Conservation (phyloP, 495 filamentous ascomycete species). For the Podospora anserina region DNA sequence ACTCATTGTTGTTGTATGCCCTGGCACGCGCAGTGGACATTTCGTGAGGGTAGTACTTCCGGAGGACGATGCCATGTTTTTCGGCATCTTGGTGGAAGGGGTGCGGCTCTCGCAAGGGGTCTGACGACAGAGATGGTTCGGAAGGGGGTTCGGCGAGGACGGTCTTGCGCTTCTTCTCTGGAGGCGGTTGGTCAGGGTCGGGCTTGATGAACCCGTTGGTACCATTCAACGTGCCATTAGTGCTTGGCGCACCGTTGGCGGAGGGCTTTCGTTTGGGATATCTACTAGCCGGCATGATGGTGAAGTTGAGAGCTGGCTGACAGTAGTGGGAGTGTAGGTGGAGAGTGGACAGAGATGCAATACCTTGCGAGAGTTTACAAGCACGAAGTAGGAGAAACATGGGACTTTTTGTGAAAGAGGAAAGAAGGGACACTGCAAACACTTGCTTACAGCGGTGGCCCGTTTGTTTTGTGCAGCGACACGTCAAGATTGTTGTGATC, state of each 20-base stretch:
- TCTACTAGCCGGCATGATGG: conserved; percentile 23
- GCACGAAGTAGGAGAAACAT: not conserved
- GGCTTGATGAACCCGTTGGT: not conserved
- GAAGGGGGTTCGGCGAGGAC: conserved; percentile 1
- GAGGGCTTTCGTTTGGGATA: conserved; percentile 25
- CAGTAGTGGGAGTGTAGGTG: not conserved
- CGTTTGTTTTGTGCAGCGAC: conserved; percentile 1
- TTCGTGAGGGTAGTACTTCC: conserved; percentile 79
- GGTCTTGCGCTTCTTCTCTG: conserved; percentile 20
- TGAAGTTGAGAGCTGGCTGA: not conserved
- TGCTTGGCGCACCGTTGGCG: not conserved
- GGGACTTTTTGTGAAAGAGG: conserved; percentile 7
- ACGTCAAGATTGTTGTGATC: conserved; percentile 14
- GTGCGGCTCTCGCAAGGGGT: conserved; percentile 42
- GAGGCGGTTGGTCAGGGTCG: not conserved
- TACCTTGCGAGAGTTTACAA: not conserved
- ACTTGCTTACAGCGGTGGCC: not conserved
- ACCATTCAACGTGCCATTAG: not conserved
- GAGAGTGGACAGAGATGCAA: not conserved
- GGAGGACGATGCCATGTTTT: conserved; percentile 67
- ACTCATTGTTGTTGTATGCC: conserved; percentile 63
- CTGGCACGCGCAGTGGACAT: conserved; percentile 74
- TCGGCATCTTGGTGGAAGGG: conserved; percentile 49
- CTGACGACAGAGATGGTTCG: conserved; percentile 7
- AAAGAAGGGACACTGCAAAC: not conserved